Conservation (phyloP, 495 filamentous ascomycete species). For the Aspergillus saccharolyticus region DNA sequence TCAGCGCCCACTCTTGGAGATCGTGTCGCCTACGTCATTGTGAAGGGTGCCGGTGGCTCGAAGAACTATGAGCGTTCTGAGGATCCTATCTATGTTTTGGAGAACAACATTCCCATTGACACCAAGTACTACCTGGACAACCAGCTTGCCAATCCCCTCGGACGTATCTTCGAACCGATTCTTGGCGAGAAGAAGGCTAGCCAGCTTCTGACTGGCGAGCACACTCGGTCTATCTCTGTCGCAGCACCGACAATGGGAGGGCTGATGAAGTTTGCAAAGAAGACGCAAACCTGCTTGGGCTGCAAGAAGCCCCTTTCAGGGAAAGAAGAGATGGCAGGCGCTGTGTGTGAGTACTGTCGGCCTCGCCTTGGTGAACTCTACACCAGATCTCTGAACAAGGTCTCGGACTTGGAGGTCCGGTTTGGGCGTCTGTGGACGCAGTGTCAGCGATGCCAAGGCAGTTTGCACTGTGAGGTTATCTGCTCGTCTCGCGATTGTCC, state of each 20-base stretch:
- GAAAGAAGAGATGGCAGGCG: constrained; percentile 74
- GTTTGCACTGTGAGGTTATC: constrained; percentile 96
- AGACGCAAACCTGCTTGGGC: constrained; percentile 95
- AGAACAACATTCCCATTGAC: constrained; percentile 97
- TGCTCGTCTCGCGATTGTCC: constrained; percentile 94
- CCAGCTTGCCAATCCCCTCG: constrained; percentile 89
- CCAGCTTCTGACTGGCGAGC: constrained; percentile 78
- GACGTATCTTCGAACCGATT: constrained; percentile 96
- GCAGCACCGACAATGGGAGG: constrained; percentile 86
- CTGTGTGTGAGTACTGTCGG: constrained; percentile 80
- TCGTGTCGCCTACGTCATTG: constrained; percentile 96
- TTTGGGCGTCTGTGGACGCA: constrained; percentile 97
- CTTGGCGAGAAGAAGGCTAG: constrained; percentile 85
- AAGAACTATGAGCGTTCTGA: constrained; percentile 95
- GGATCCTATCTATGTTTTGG: constrained; percentile 93
- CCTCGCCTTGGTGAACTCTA: constrained; percentile 89
- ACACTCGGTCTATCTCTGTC: constrained; percentile 87
- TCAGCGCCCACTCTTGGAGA: constrained; percentile 94
- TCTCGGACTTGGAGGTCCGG: constrained; percentile 84
- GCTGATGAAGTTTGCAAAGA: constrained; percentile 97
- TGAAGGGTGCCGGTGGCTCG: constrained; percentile 80
- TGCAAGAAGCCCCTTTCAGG: constrained; percentile 91
- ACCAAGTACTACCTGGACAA: constrained; percentile 99
- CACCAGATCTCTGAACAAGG: constrained; percentile 80
- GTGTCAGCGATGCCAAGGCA: constrained; percentile 96